Base-by-base conservation (phyloP, 805 yeast species). In the Schwanniomyces vanrijiae region DNA sequence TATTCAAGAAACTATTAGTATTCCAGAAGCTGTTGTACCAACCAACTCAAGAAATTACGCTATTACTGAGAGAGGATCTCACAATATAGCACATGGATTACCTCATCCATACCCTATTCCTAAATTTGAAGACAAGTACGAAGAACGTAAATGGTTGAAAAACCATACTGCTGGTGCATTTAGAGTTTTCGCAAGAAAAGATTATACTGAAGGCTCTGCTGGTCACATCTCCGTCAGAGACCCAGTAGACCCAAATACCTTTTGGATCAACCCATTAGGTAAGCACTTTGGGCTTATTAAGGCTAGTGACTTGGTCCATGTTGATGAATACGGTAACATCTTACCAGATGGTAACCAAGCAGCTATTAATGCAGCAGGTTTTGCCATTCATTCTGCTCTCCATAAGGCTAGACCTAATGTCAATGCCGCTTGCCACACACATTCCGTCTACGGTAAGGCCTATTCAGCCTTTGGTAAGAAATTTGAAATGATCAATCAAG, bases 221-320 rank as follows among this genome's bases (percentile, higher is more conserved):
- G 96, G 96, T 19, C 96, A 89, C 62, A 88, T 89, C 48, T 85
- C 94, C 7, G 77, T 89, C 10, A 77, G 94, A 55, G 96, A 89
- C 59, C 96, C 96, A 3, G 82, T 86, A 38, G 82, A 84, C 52
- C 86, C 86, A n/a, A 63, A 73, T 40, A 86, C 92, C 3, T 89
- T 89, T 64, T 89, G 96, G 96, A 87, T 89, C 62, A 89, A 89
- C 66, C 96, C 96, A 4, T 70, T 89, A 52, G 92, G 86, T n/a
- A 77, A 75, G 54, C 96, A 89, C 65, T 89, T 86, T 52, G 69
- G 67, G 13, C 52, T 71, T 40, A 64, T 71, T 40, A 66, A 62
- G 40, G 73, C 73, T 13, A 54, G 62, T 37, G 76, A 71, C 51
- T 56, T 71, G 59, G 75, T 71, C 16, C 76, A 70, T 50, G 63